Evolutionary conservation across 208 protist genomes (phyloP), one percentile per base, ranked within the genome.

Genomic region (Lotmaria passim): DNA sequence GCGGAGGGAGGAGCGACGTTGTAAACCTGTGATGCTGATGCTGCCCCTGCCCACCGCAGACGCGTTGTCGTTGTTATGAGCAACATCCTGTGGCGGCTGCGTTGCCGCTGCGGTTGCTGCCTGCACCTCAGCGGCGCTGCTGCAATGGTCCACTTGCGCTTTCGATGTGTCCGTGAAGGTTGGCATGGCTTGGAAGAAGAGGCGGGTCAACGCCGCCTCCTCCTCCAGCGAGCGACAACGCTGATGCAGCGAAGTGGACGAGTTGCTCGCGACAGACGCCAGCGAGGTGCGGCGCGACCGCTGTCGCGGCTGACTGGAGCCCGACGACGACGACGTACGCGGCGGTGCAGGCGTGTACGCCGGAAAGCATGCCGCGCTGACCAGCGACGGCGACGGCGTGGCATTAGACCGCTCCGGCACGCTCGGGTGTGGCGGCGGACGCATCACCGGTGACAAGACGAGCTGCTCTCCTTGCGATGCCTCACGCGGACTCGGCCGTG

Each of bases 151-250:
- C 2, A 17, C 36, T 0, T 34, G 10, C 24, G 26, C 23, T 3
- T 0, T 39, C 24, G 10, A 15, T 14, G 46, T 28, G 15, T 31
- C 46, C 0, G 34, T 31, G 6, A 71, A 46, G 30, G 67, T 34
- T 17, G 56, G 63, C 71, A 70, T 77, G 10, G 47, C 0, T 0
- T 30, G 21, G 47, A 77, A 77, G 44, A 77, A 60, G 47, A 46
- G 34, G 4, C 38, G 62, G 10, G 57, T 52, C 17, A 57, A 44
- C 14, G 57, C 56, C 10, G 63, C 56, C 24, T 71, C 63, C 14
- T 64, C 63, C 21, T 65, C 57, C 5, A 19, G 47, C 26, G 71
- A 70, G 41, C 4, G 8, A n/a, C 12, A 14, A 2, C 46, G 34
- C 41, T 60, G 56, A 53, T n/a, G 56, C 3, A 66, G 23, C 21